Evolutionary conservation across 2,329 filamentous ascomycete genomes (phyloP), one percentile per base, ranked within the genome.

Genomic region (Fusarium sp.): DNA sequence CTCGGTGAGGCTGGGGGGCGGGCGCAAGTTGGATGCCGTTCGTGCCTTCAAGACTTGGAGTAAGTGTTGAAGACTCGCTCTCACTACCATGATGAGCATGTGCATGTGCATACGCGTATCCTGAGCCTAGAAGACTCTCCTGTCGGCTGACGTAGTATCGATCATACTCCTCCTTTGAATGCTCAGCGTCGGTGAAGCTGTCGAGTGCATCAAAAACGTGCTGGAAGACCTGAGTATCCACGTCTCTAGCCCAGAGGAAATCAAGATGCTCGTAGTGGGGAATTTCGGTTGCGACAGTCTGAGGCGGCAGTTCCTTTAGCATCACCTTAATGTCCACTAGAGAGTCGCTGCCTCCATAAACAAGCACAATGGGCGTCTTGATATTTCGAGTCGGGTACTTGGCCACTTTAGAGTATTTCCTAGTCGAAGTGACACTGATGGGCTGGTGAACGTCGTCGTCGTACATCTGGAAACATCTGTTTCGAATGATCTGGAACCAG

Each of bases 401-500:
- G 73, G 96, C 94, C 8, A 97, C 94, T 77, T 97, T 97, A 78
- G 97, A 97, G 81, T 97, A 97, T 74, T 95, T 94, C 75, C 88
- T 90, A 55, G 87, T 87, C 6, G 89, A 89, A 23, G 87, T 88
- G 37, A 94, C 83, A 55, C 89, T 88, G 62, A 97, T 83, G 0
- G 91, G 91, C 30, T 91, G 90, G 59, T 94, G 92, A 1, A 96
- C 87, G 74, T 98, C 95, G 77, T 99, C 96, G 77, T 99, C 96
- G 79, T 94, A 98, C 92, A 99, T 97, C 79, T 99, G 96, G 79
- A 99, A 98, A 28, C 89, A 94, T 74, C 93, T 92, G 75, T 95
- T 97, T 69, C 96, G 91, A 74, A 99, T 99, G 77, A 99, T 97
- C 77, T 99, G 96, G 78, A 99, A 99, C 96, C 96, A 99, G 77